Base-by-base conservation (phyloP, 345 rosid genomes). In the Arabis hirsuta region DNA sequence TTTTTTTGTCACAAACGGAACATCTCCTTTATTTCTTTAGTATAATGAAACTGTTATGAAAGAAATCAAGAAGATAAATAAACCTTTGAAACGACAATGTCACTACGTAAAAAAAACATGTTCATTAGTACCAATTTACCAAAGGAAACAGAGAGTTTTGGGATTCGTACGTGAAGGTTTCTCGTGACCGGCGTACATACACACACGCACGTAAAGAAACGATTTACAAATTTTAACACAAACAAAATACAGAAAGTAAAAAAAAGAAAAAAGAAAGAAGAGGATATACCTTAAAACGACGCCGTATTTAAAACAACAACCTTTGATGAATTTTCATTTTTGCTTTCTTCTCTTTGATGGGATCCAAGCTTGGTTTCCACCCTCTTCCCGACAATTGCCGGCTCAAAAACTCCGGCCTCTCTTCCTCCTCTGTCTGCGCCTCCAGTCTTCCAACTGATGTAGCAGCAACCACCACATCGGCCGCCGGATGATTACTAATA, bases 281-380 rank as follows among this genome's bases (percentile, higher is more conserved):
- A 14, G 1, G 39, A 55, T 12, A 41, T 6, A 7, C 12, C 14
- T 2, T 0, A 62, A 36, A 55, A 62, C 65, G 55, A 65, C 64
- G 2, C 1, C 64, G 26, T 76, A 32, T 43, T 67, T 61, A 87
- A 58, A 82, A 78, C 81, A 83, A 69, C 79, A 84, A 73, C 84
- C 84, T 76, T 71, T 78, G 78, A 54, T 69, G 42, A 0, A 79
- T 65, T 82, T 78, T 88, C 57, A 69, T 84, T 79, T 80, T 72
- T 34, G 74, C 51, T 62, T 82, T 84, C 82, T 80, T 91, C 87
- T 91, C 97, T 36, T 61, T 77, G 10, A 91, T 91, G 0, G 97
- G 87, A 53, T 87, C 92, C 81, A 91, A 64, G 69, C 87, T 87
- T 24, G 95, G 97, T 77, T 78, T 91, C 97, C 97, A 91, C n/a